Base-by-base conservation (phyloP, 768 basidiomycete species). In the Hypholoma fasciculare region DNA sequence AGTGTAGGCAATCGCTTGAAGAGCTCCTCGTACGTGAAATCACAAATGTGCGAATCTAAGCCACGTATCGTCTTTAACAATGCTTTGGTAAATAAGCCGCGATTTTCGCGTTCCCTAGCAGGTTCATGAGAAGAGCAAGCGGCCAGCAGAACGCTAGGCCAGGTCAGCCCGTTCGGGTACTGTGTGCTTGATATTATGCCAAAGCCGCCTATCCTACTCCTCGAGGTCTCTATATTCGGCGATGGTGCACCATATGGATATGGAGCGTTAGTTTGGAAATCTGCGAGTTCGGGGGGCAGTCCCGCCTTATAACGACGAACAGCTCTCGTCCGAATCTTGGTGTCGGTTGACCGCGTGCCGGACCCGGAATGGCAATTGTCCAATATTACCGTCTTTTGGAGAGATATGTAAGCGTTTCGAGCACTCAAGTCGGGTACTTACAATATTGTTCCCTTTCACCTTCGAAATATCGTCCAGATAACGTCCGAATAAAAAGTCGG, bases 71-170 rank as follows among this genome's bases (percentile, higher is more conserved):
- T 37, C 11, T 20, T 23, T 19, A 59, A 37, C n/a, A 62, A 26
- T 3, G 57, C 57, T 4, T 54, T 23, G 7, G 61, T 59, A 20
- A 62, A 62, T 11, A 48, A 37, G 11, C 61, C 61, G 11, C 40
- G 54, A 20, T 54, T 54, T n/a, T 43, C 19, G 5, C 6, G 20
- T 36, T 62, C 61, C 23, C 48, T 42, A 5, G 61, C 61, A 7
- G 36, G 36, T 49, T 62, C 57, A 16, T 43, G 39, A 11, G 43
- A 7, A 13, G 42, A 39, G 52, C 61, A 62, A 2, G 61, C 61
- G 2, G 60, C 51, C 16, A 61, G 46, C 16, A 61, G 27, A n/a
- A 39, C 38, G 38, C 16, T 11, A 11, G 38, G 16, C 12, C 38
- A n/a, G 12, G 16, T 12, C 16, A 11, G 12, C 12, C 38, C 38